Percentiles rank a stretch among this genome's conserved stretches.
Evolutionary conservation across 305 asterid species (phyloP).

Genomic region (Fraxinus angustifolia): DNA sequence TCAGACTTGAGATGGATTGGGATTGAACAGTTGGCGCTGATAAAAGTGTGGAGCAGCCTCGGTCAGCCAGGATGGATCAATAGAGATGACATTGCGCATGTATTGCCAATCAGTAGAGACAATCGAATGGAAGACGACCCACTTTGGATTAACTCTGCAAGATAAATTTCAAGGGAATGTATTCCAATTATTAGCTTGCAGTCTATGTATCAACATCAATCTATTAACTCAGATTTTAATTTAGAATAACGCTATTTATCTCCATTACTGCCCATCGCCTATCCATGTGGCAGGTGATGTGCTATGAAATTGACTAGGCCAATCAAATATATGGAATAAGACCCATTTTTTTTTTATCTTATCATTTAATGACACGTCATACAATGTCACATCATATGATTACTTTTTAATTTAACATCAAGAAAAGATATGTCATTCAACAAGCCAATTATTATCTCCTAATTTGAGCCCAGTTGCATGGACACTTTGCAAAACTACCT

Average conservation of each 20-base stretch:
- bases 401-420: neutral
- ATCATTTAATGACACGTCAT: neutral
- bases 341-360: neutral
- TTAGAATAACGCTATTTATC: neutral
- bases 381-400: neutral
- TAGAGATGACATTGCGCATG: slow-evolving; percentile 86
- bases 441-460: neutral
- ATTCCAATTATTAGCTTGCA: neutral
- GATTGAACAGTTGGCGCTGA: slow-evolving; percentile 51
- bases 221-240: neutral
- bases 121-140: slow-evolving; percentile 78
- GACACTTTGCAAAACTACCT: neutral
- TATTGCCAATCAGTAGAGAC: slow-evolving; percentile 92
- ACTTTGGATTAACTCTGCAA: slow-evolving; percentile 89
- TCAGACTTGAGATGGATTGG: slow-evolving; percentile 19
- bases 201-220: neutral
- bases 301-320: neutral
- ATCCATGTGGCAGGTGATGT: neutral
- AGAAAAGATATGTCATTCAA: neutral
- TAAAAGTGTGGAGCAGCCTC: slow-evolving; percentile 93
- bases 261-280: neutral
- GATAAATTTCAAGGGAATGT: neutral
- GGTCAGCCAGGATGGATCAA: slow-evolving; percentile 83
- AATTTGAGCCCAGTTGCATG: neutral
- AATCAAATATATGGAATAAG: neutral